A percentile compares a stretch with the other conserved stretches of the same genome.
Evolutionary conservation across 192 early-diverging fungal species (phyloP).

Genomic region (Backusella morwellensis): DNA sequence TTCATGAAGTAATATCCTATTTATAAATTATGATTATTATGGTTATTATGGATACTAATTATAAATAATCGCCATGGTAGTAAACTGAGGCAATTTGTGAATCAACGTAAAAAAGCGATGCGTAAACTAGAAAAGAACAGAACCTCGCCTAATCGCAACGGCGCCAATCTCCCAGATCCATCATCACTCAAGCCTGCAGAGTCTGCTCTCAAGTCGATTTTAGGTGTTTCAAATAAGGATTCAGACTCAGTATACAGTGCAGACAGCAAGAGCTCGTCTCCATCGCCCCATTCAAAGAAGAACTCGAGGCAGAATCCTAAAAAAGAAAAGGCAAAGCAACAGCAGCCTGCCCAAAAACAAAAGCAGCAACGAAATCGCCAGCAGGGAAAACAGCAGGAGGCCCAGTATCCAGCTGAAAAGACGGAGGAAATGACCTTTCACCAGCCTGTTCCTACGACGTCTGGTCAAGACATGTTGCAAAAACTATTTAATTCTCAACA

Average conservation of each 20-base stretch:
- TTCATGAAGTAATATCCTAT: slow-evolving; percentile 55
- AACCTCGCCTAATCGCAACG: not conserved
- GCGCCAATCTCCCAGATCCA: not conserved
- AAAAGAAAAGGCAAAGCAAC: not conserved
- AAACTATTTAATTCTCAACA: not conserved
- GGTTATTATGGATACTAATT: not conserved
- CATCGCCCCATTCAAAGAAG: not conserved
- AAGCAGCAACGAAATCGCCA: not conserved
- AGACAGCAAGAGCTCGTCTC: not conserved
- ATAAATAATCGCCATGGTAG: not conserved
- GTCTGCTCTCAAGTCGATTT: slow-evolving; percentile 3
- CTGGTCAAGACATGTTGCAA: not conserved
- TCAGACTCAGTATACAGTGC: not conserved
- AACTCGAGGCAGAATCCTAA: not conserved
- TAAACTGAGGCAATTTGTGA: slow-evolving; percentile 28
- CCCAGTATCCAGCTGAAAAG: not conserved
- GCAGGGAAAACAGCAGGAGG: not conserved
- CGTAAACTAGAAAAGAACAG: not conserved
- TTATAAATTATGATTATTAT: not conserved
- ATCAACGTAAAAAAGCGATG: slow-evolving; percentile 20
- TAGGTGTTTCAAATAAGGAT: slow-evolving; percentile 1
- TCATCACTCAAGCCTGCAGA: not conserved
- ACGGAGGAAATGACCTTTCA: not conserved
- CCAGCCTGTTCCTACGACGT: not conserved
- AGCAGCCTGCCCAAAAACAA: not conserved